Evolutionary conservation across 2,329 filamentous ascomycete species (phyloP).

Genomic region (Aspergillus thermomutatus): DNA sequence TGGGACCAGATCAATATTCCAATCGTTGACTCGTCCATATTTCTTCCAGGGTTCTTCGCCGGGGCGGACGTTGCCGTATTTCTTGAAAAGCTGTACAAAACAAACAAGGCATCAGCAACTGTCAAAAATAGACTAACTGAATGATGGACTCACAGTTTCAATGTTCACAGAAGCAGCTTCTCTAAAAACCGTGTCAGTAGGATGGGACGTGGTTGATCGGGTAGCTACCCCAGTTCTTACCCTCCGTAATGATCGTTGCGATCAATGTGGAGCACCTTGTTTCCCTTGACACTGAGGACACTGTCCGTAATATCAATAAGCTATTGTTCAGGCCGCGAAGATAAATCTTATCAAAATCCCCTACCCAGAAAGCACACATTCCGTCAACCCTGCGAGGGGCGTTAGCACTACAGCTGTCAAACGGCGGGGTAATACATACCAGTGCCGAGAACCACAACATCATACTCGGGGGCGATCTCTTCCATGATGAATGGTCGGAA

Average conservation of each 20-base stretch:
- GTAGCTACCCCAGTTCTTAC: slow-evolving; percentile 53
- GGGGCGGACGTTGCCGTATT: slow-evolving; percentile 76
- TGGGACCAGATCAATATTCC: slow-evolving; percentile 98
- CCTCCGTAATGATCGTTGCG: slow-evolving; percentile 98
- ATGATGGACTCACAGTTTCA: slow-evolving; percentile 65
- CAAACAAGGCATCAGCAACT: slow-evolving; percentile 24
- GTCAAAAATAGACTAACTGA: slow-evolving; percentile 14
- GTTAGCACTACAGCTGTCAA: slow-evolving; percentile 29
- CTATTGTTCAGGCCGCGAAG: slow-evolving; percentile 13
- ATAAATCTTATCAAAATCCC: slow-evolving; percentile 17
- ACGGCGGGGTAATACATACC: slow-evolving; percentile 59
- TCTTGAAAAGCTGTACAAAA: slow-evolving; percentile 80
- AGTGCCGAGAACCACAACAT: slow-evolving; percentile 97
- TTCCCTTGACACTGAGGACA: slow-evolving; percentile 95
- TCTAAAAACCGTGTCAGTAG: slow-evolving; percentile 47
- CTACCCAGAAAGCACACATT: slow-evolving; percentile 98
- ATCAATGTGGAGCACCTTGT: slow-evolving; percentile 99
- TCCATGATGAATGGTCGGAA: slow-evolving; percentile 65
- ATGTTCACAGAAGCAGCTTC: slow-evolving; percentile 97
- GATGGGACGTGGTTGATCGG: slow-evolving; percentile 10
- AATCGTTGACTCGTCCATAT: slow-evolving; percentile 94
- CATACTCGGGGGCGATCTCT: slow-evolving; percentile 97
- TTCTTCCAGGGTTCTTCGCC: slow-evolving; percentile 96
- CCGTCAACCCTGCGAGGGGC: slow-evolving; percentile 71
- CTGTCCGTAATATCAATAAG: slow-evolving; percentile 43